Evolutionary conservation across 768 basidiomycete species (phyloP), one percentile per base, ranked within the genome.

Genomic region (Suillus subalutaceus): DNA sequence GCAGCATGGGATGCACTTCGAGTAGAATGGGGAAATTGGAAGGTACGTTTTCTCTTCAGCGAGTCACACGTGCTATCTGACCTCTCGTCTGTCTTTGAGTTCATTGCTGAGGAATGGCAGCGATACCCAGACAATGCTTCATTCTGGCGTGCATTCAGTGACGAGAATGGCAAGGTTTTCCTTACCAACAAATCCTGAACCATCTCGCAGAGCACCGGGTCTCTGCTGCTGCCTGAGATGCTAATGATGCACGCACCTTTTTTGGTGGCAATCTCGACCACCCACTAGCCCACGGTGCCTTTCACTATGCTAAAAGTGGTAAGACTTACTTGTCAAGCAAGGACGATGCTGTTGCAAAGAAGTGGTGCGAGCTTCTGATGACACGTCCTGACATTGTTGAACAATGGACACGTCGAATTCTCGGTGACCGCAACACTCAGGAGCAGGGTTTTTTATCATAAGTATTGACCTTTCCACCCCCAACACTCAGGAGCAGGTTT

Each of bases 111-210:
- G 32, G 69, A 66, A 35, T 63, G 56, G 32, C 55, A 66, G 46
- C 18, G 32, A 30, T 60, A 62, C 52, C 41, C 59, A 6, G 62
- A 65, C 32, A 65, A 64, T 0, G 48, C 57, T 2, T 63, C 52
- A 16, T 72, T 72, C 59, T 72, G 69, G 71, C 30, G 2, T 26
- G 52, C 37, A n/a, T 68, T 66, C 56, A 67, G 62, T 37, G 62
- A 67, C 38, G 62, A 46, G 2, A 55, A 62, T 8, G 65, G 71
- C 6, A 23, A 67, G 30, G 40, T 30, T 6, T 65, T 13, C 50
- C 40, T 9, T 67, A 66, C 38, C 65, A 70, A 30, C 46, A 23
- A 7, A 67, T 72, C 44, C 58, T 72, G 32, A 62, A 63, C 61
- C 0, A 7, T 16, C 50, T 72, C 0, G 23, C 50, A 30, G 40